These are phyloP conservation scores for Fusarium longipes DNA, from an alignment of 2,329 filamentous ascomycete genomes.

Conservation along the genomic window DNA sequence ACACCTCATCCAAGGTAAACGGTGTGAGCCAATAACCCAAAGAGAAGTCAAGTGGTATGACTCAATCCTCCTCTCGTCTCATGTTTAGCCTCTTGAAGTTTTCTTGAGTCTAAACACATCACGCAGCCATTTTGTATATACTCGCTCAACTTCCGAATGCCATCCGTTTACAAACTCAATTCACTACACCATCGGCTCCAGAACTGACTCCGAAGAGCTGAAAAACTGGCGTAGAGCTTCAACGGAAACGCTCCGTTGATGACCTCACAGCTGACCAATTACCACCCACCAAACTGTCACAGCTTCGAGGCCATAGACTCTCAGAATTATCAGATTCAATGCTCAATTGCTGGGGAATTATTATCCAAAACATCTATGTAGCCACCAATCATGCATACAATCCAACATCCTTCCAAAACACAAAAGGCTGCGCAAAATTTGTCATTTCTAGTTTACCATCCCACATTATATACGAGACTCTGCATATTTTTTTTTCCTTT, in stretches of 20 bases:
- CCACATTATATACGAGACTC: not conserved
- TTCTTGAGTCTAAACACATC: too few species aligned
- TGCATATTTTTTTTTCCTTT: slow-evolving; percentile 12
- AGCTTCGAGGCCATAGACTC: too few species aligned
- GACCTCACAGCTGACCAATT: not conserved
- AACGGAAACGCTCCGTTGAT: not conserved
- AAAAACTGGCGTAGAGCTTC: not conserved
- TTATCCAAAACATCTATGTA: slow-evolving; percentile 27
- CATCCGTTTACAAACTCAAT: not conserved
- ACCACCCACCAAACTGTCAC: not conserved
- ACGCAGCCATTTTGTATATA: not conserved
- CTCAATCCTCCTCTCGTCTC: too few species aligned
- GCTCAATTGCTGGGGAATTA: slow-evolving; percentile 25
- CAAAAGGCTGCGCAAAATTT: slow-evolving; percentile 25
- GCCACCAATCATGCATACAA: slow-evolving; percentile 9
- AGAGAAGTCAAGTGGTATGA: too few species aligned
- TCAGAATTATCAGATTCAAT: slow-evolving; percentile 15
- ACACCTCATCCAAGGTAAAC: too few species aligned
- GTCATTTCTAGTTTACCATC: slow-evolving; percentile 24
- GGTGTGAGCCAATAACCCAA: too few species aligned
- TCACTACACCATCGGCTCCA: not conserved
- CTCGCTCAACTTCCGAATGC: not conserved
- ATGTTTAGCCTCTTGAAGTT: too few species aligned
- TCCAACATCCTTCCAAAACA: slow-evolving; percentile 9
- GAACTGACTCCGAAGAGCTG: not conserved